Evolutionary conservation across 2,329 filamentous ascomycete genomes (phyloP).

Genomic region (Davidsoniella virescens): DNA sequence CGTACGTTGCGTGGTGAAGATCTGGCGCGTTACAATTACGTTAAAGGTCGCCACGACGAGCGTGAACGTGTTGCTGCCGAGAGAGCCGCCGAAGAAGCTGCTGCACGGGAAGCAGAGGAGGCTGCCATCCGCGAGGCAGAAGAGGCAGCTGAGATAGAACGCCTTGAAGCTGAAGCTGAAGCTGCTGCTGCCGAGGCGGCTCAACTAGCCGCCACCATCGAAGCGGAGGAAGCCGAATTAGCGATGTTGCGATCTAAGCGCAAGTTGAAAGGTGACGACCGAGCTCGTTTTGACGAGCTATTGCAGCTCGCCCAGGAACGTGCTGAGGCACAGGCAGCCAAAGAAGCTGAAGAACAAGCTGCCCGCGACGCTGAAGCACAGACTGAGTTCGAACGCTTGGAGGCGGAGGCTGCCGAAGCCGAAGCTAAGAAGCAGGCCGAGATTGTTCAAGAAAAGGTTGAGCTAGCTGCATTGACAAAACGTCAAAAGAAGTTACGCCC

Average conservation of each 20-base stretch:
- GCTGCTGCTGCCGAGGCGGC: constrained; percentile 3
- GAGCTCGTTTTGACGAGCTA: constrained; percentile 4
- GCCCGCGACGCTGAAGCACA: constrained; percentile 14
- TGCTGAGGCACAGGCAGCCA: constrained; percentile 14
- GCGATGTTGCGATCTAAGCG: constrained; percentile 1
- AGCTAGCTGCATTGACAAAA: constrained; percentile 26
- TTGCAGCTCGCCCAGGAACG: not conserved
- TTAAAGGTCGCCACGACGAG: constrained; percentile 11
- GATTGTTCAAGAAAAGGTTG: constrained; percentile 18
- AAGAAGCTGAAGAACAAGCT: constrained; percentile 17
- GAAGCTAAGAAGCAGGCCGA: not conserved
- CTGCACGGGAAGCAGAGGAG: constrained; percentile 21
- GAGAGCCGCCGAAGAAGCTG: constrained; percentile 17
- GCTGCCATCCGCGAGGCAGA: constrained; percentile 15
- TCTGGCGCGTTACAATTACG: constrained; percentile 1
- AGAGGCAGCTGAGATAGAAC: constrained; percentile 3
- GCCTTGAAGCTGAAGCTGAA: constrained; percentile 2
- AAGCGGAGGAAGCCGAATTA: constrained; percentile 8
- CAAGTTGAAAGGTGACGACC: constrained; percentile 4
- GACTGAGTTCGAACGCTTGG: constrained; percentile 13
- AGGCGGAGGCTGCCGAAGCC: not conserved
- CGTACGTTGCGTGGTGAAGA: not conserved
- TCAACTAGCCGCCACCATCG: not conserved
- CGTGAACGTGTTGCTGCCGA: constrained; percentile 6
- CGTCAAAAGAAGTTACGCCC: constrained; percentile 35